phyloP scores from a whole-genome alignment of 768 basidiomycete species.

The Leccinum barrowsii region DNA sequence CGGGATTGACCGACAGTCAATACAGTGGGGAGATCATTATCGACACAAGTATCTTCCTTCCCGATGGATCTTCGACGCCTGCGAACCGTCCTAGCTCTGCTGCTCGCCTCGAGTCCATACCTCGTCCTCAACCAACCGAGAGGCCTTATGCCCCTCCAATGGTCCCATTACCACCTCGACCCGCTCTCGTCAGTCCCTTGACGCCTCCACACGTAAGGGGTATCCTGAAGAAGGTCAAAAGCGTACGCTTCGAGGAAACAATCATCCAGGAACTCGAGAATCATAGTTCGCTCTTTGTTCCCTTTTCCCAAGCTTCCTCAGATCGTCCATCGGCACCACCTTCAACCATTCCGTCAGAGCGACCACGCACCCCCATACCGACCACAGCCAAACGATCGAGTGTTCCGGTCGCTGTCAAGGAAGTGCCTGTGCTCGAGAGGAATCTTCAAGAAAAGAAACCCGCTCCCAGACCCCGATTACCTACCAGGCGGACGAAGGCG shows the following conservation, averaged over 20 bases:
- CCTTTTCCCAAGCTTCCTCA: not conserved
- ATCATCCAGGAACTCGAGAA: conserved; percentile 3
- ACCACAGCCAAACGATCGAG: not conserved
- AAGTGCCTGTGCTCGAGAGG: not conserved
- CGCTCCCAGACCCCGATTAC: conserved; percentile 10
- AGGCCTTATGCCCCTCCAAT: conserved; percentile 16
- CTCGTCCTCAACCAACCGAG: conserved; percentile 8
- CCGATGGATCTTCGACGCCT: conserved; percentile 12
- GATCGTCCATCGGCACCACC: conserved; percentile 9
- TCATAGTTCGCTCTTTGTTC: not conserved
- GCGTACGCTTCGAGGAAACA: conserved; percentile 35
- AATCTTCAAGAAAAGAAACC: conserved; percentile 12
- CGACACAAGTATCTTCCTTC: conserved; percentile 12
- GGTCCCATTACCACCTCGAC: conserved; percentile 19
- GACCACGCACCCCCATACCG: conserved; percentile 11
- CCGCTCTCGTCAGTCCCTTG: conserved; percentile 23
- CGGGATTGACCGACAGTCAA: conserved; percentile 3
- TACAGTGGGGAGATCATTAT: not conserved
- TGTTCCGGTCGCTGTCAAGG: not conserved
- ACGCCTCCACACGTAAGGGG: conserved; percentile 32
- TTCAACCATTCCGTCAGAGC: conserved; percentile 2
- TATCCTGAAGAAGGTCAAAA: conserved; percentile 40
- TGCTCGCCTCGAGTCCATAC: not conserved
- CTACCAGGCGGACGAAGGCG: conserved; percentile 13
- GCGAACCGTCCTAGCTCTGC: not conserved